A percentile compares a stretch with the other conserved stretches of the same genome.
Conservation (phyloP, 768 basidiomycete genomes). For the Nidularia pulvinata region DNA sequence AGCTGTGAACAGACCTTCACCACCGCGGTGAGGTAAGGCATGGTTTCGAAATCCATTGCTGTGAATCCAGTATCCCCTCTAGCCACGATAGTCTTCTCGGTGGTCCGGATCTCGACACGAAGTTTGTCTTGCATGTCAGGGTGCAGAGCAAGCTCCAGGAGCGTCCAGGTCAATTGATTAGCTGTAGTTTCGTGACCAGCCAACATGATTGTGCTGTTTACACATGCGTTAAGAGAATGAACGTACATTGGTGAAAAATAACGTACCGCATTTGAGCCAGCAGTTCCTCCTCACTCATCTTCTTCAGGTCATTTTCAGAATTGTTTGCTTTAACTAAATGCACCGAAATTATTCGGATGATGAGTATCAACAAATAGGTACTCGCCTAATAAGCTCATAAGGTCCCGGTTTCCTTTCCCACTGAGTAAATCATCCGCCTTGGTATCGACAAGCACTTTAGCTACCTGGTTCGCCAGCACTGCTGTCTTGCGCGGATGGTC, state of each 20-base stretch:
- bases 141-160: conserved; percentile 61
- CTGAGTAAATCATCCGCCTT: conserved; percentile 27
- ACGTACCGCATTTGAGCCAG: conserved; percentile 53
- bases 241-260: conserved; percentile 30
- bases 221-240: conserved; percentile 35
- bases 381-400: conserved; percentile 42
- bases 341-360: neutral
- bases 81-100: conserved; percentile 26
- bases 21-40: conserved; percentile 47
- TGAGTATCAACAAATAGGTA: neutral
- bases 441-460: conserved; percentile 30
- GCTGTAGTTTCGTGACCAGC: conserved; percentile 66
- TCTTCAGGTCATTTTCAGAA: conserved; percentile 37
- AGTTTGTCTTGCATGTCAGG: conserved; percentile 60
- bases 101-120: conserved; percentile 55
- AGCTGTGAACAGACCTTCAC: conserved; percentile 31
- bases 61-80: conserved; percentile 36
- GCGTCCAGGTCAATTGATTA: conserved; percentile 55
- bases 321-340: conserved; percentile 54
- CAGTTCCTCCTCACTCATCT: conserved; percentile 48
- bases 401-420: conserved; percentile 33
- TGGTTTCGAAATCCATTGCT: conserved; percentile 43
- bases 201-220: conserved; percentile 47
- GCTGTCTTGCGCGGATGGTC: conserved; percentile 25
- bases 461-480: conserved; percentile 24